Base-by-base conservation (phyloP, 495 filamentous ascomycete genomes). In the Immersiella caudata region DNA sequence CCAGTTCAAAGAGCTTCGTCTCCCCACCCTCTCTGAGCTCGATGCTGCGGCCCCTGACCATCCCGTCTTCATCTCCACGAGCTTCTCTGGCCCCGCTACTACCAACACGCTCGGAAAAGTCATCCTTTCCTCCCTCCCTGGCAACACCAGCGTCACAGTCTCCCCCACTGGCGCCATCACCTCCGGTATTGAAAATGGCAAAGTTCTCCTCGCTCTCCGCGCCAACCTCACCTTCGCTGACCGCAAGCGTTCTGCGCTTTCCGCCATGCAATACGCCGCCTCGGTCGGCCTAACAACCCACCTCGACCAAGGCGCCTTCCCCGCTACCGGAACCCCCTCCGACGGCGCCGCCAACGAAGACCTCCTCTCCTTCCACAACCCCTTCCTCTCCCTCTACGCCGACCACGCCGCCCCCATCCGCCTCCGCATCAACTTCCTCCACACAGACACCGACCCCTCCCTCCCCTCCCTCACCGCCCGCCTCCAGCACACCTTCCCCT, bases 261-360 rank as follows among this genome's bases (percentile, higher is more conserved):
- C 68, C 51, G 70, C 73, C n/a, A 75, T 75, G 73, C 52, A 61
- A 11, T 73, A 75, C 57, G 70, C 73, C 16, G 66, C 59, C n/a
- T 71, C 70, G 0, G 11, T 75, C 6, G 73, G 73, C n/a, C 52
- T 72, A 1, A 75, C 73, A 11, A 72, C 74, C 0, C 71, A 76
- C 60, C 68, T 76, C 0, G 74, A 76, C 62, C 74, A 76, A 46
- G 74, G 74, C n/a, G 74, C 65, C 1, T 74, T 76, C 36, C 60
- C 59, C 1, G 68, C 70, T 7, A 67, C 74, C 6, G 65, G 60
- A 9, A 74, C 66, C 1, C 64, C 74, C 11, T 29, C 65, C 21
- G 74, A 76, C 50, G 70, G 69, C 18, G 68, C 71, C 2, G 74
- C 66, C 6, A 58, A 64, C 61, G 74, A 72, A 16, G 68, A 76